Evolutionary conservation across 2,329 filamentous ascomycete genomes (phyloP).

Genomic region (Monosporascus sp.): DNA sequence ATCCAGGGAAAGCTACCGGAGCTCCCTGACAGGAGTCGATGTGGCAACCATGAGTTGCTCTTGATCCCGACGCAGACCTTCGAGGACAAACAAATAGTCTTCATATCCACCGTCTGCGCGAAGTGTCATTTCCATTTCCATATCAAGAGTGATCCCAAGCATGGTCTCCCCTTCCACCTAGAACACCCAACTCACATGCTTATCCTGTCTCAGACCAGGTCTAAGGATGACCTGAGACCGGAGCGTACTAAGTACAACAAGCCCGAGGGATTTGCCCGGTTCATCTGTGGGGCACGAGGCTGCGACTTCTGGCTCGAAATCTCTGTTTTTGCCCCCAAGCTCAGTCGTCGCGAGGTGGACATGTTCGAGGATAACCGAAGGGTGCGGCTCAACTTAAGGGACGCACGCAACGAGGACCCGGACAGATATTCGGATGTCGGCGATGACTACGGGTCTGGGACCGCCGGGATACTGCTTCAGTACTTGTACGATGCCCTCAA

Average conservation of each 20-base stretch:
- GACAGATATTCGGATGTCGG: constrained; percentile 40
- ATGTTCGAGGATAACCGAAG: constrained; percentile 40
- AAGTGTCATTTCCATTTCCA: constrained; percentile 25
- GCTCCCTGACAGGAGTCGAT: constrained; percentile 8
- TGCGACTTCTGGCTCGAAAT: constrained; percentile 41
- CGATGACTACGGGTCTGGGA: constrained; percentile 34
- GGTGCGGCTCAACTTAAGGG: constrained; percentile 33
- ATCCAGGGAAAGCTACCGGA: constrained; percentile 15
- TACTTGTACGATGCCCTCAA: constrained; percentile 47
- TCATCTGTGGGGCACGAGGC: constrained; percentile 18
- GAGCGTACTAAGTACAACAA: constrained; percentile 8
- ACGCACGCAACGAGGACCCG: constrained; percentile 39
- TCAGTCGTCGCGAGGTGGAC: constrained; percentile 36
- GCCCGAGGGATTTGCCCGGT: constrained; percentile 11
- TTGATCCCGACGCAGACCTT: constrained; percentile 15
- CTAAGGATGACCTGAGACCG: constrained; percentile 2
- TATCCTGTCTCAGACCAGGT: constrained; percentile 10
- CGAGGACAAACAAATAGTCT: constrained; percentile 3
- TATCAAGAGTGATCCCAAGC: constrained; percentile 13
- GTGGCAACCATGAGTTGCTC: constrained; percentile 21
- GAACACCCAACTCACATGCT: constrained; percentile 24
- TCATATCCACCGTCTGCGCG: constrained; percentile 22
- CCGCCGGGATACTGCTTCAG: constrained; percentile 40
- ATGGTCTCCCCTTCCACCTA: constrained; percentile 2
- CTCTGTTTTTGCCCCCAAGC: constrained; percentile 36